phyloP scores from a whole-genome alignment of 2,329 filamentous ascomycete species.

The Monosporascus sp. region DNA sequence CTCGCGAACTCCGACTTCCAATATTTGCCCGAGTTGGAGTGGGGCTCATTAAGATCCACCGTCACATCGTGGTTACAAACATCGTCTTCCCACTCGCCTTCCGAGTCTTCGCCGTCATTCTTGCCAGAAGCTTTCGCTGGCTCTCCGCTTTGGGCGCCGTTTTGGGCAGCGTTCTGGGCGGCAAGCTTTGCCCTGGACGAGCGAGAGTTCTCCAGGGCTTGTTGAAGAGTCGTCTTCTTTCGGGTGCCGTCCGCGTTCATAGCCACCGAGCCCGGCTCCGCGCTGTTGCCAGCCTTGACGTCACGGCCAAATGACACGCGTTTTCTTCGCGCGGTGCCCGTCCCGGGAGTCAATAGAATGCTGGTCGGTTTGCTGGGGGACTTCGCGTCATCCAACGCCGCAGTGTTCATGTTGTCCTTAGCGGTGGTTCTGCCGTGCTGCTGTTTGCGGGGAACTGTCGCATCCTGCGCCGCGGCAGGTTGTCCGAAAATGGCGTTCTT shows the following conservation, averaged over 20 bases:
- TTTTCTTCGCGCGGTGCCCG: slow-evolving; percentile 54
- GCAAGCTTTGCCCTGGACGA: slow-evolving; percentile 13
- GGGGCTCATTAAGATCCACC: slow-evolving; percentile 65
- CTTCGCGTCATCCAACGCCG: slow-evolving; percentile 24
- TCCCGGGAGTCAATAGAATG: slow-evolving; percentile 60
- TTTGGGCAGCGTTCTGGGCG: slow-evolving; percentile 4
- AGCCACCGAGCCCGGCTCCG: slow-evolving; percentile 14
- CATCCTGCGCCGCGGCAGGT: slow-evolving; percentile 27
- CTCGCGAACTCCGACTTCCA: slow-evolving; percentile 75
- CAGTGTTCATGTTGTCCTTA: slow-evolving; percentile 13
- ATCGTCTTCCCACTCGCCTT: slow-evolving; percentile 52
- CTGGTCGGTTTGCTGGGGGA: slow-evolving; percentile 49
- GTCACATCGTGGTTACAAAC: slow-evolving; percentile 56
- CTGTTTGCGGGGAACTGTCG: slow-evolving; percentile 28
- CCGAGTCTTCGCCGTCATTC: slow-evolving; percentile 12
- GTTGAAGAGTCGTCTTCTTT: slow-evolving; percentile 21
- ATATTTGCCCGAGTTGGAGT: slow-evolving; percentile 69
- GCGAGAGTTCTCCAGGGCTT: slow-evolving; percentile 24
- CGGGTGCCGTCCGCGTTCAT: slow-evolving; percentile 11
- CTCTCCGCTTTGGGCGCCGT: slow-evolving; percentile 17
- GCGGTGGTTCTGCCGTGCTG: slow-evolving; percentile 24
- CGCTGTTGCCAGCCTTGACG: slow-evolving; percentile 36
- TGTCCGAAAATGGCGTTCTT: slow-evolving; percentile 60
- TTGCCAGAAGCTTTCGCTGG: background rate
- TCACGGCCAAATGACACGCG: slow-evolving; percentile 61